Evolutionary conservation across 495 filamentous ascomycete genomes (phyloP).

Genomic region (Staphylotrichum longicolle): DNA sequence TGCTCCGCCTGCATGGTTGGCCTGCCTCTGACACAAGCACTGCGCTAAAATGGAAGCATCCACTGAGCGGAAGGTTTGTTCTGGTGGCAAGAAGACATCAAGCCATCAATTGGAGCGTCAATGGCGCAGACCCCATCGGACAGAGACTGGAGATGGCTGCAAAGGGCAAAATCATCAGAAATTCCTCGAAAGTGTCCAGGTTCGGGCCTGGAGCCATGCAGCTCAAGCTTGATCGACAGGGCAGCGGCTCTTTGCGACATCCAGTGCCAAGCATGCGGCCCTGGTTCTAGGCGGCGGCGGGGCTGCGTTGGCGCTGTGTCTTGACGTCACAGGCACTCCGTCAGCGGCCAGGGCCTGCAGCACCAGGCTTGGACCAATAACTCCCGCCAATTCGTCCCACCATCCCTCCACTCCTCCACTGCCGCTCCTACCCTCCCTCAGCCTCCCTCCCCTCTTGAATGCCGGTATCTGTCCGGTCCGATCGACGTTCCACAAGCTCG

Average conservation of each 20-base stretch:
- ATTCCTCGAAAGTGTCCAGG: too few species aligned
- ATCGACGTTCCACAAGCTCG: conserved; percentile 6
- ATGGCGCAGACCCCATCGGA: background rate
- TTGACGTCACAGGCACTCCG: conserved; percentile 13
- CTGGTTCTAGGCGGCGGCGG: conserved; percentile 8
- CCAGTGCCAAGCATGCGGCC: conserved; percentile 10
- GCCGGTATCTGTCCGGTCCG: conserved; percentile 6
- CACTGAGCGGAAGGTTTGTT: background rate
- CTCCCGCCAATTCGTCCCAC: conserved; percentile 10
- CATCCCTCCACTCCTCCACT: background rate
- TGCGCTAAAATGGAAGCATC: background rate
- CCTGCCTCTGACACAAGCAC: background rate
- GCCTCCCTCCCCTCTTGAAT: background rate
- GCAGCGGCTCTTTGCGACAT: background rate
- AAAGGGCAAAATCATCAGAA: background rate
- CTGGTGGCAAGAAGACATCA: background rate
- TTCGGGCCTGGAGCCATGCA: background rate
- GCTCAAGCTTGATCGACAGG: conserved; percentile 4
- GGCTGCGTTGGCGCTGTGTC: conserved; percentile 10
- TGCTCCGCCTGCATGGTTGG: background rate
- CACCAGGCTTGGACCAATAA: conserved; percentile 5
- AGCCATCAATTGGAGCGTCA: background rate
- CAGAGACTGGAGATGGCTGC: background rate
- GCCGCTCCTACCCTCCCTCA: background rate
- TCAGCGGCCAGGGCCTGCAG: conserved; percentile 13